These are phyloP conservation scores for Sarcomyxa edulis DNA, from an alignment of 768 basidiomycete species.

Conservation along the genomic window DNA sequence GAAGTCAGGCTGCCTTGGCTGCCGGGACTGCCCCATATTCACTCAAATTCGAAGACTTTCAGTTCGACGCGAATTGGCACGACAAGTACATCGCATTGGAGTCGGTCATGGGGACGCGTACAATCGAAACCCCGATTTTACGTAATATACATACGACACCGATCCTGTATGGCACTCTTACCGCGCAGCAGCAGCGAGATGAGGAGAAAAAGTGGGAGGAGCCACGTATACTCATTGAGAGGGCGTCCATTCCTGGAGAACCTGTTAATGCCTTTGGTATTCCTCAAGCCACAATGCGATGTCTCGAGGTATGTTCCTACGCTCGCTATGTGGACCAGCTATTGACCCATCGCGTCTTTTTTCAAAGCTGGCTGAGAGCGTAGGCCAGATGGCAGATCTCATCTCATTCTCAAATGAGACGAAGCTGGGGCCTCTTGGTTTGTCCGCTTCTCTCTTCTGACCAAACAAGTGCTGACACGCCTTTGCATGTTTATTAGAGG, in stretches of 20 bases:
- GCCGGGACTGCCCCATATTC: conserved; percentile 19
- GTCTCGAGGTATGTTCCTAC: conserved; percentile 60
- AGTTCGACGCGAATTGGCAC: conserved; percentile 68
- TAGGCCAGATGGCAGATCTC: conserved; percentile 74
- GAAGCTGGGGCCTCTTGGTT: conserved; percentile 62
- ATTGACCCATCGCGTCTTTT: conserved; percentile 8
- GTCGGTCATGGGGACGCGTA: conserved; percentile 46
- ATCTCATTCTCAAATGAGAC: conserved; percentile 57
- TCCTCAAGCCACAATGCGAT: conserved; percentile 85
- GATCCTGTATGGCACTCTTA: conserved; percentile 19
- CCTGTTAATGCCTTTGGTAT: conserved; percentile 88
- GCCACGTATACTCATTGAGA: conserved; percentile 52
- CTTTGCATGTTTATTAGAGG: conserved; percentile 26
- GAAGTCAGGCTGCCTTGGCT: conserved; percentile 15
- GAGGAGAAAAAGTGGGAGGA: conserved; percentile 67
- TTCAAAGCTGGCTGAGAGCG: conserved; percentile 71
- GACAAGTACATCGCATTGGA: conserved; percentile 75
- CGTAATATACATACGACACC: conserved; percentile 18
- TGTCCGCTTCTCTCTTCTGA: conserved; percentile 23
- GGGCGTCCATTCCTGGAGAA: conserved; percentile 68
- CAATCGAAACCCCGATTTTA: conserved; percentile 30
- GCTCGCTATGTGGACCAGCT: conserved; percentile 1
- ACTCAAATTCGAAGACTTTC: conserved; percentile 68
- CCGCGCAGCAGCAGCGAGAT: conserved; percentile 25
- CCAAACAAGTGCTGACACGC: conserved; percentile 2